phyloP scores from a whole-genome alignment of 495 filamentous ascomycete genomes.

The Aspergillus cavernicola region DNA sequence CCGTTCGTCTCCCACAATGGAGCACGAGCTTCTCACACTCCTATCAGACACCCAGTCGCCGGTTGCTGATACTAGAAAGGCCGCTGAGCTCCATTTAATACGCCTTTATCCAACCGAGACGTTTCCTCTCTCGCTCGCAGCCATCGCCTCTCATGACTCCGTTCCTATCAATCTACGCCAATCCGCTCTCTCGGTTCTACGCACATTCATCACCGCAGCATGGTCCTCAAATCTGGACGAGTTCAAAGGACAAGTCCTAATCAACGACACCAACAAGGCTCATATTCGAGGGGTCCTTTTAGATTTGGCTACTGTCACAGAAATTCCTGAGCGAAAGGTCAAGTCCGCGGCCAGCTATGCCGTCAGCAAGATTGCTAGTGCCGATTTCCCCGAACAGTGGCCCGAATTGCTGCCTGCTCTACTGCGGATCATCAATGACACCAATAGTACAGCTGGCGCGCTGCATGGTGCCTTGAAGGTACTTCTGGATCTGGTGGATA shows the following conservation, averaged over 20 bases:
- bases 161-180: constrained; percentile 73
- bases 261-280: constrained; percentile 65
- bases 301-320: constrained; percentile 67
- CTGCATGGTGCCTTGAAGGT: constrained; percentile 86
- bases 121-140: constrained; percentile 72
- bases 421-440: constrained; percentile 65
- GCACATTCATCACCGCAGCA: constrained; percentile 71
- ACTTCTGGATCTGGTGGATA: constrained; percentile 85
- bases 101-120: constrained; percentile 60
- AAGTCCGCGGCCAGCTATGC: constrained; percentile 81
- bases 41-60: constrained; percentile 75
- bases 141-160: constrained; percentile 70
- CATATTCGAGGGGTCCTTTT: constrained; percentile 67
- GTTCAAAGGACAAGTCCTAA: constrained; percentile 58
- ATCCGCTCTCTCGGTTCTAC: constrained; percentile 73
- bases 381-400: constrained; percentile 94
- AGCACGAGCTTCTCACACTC: constrained; percentile 77
- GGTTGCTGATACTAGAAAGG: constrained; percentile 63
- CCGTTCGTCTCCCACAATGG: constrained; percentile 51
- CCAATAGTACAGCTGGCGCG: constrained; percentile 65
- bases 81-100: constrained; percentile 74
- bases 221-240: constrained; percentile 72
- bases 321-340: constrained; percentile 73
- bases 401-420: constrained; percentile 76
- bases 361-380: constrained; percentile 92